These are phyloP conservation scores for Sonneratia alba DNA, from an alignment of 345 rosid genomes.

Conservation along the genomic window DNA sequence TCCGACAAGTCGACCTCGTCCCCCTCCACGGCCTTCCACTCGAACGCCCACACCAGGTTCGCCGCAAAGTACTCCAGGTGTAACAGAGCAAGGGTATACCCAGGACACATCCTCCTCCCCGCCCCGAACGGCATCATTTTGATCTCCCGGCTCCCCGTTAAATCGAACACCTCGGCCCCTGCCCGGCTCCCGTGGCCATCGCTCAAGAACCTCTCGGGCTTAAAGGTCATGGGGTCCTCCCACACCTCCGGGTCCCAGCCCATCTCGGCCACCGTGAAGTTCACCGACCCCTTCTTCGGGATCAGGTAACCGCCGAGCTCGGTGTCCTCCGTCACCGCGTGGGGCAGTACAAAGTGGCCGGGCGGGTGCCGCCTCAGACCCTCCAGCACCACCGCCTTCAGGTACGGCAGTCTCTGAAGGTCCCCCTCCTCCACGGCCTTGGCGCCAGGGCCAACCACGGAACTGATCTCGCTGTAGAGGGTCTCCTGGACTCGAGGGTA, in stretches of 20 bases:
- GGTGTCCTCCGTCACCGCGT: slow-evolving; percentile 10
- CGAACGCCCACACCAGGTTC: slow-evolving; percentile 8
- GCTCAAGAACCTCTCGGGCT: slow-evolving; percentile 8
- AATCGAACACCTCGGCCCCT: slow-evolving; percentile 1
- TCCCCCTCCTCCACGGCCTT: slow-evolving; percentile 4
- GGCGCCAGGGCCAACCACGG: not conserved
- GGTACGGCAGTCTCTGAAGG: not conserved
- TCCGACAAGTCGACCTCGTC: slow-evolving; percentile 8
- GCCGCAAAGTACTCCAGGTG: slow-evolving; percentile 12
- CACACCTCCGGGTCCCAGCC: slow-evolving; percentile 8
- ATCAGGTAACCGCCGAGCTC: slow-evolving; percentile 6
- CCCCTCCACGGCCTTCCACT: slow-evolving; percentile 7
- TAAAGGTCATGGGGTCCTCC: slow-evolving; percentile 9
- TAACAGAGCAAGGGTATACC: not conserved
- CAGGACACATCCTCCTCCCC: slow-evolving; percentile 14
- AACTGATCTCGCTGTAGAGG: slow-evolving; percentile 3
- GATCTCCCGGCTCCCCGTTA: slow-evolving; percentile 13
- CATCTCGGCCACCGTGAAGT: slow-evolving; percentile 7
- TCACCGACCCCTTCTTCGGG: slow-evolving; percentile 7
- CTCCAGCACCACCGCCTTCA: too few species aligned
- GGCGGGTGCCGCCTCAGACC: too few species aligned
- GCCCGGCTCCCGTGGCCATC: not conserved
- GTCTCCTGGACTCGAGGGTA: slow-evolving; percentile 8
- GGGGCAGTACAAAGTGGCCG: not conserved
- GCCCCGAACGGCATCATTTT: slow-evolving; percentile 20